Evolutionary conservation across 441 rosid genomes (phyloP).

Genomic region (Capsella rubella): DNA sequence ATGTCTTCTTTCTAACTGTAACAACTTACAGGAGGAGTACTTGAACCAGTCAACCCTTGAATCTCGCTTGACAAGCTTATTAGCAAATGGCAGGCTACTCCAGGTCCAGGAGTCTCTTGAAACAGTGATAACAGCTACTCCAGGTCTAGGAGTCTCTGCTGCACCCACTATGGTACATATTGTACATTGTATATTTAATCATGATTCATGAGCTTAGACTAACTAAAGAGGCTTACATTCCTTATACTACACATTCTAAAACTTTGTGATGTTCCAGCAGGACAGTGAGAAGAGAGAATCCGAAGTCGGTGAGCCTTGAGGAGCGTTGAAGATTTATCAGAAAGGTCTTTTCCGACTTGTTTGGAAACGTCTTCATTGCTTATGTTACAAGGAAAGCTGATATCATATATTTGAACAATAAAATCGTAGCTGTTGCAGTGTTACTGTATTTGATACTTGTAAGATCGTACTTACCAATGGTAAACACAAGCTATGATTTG

Average conservation of each 20-base stretch:
- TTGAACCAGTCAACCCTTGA: conserved; percentile 70
- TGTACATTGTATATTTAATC: conserved; percentile 32
- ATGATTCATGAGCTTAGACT: no score
- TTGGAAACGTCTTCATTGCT: conserved; percentile 22
- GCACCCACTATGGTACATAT: conserved; percentile 63
- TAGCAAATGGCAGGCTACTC: conserved; percentile 65
- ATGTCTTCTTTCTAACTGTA: conserved; percentile 14
- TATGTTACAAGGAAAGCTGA: conserved; percentile 22
- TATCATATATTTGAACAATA: background rate
- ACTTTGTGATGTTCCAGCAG: conserved; percentile 50
- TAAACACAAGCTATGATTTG: background rate
- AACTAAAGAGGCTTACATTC: background rate
- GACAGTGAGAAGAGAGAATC: conserved; percentile 93
- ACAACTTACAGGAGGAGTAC: conserved; percentile 71
- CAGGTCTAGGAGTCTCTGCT: conserved; percentile 92
- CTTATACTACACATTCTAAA: background rate
- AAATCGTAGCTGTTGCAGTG: background rate
- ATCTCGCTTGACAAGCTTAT: conserved; percentile 59
- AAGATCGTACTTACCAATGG: background rate
- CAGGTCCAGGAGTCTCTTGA: conserved; percentile 91
- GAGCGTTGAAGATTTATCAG: background rate
- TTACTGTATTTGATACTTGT: no score
- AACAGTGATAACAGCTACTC: conserved; percentile 87
- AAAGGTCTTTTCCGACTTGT: background rate
- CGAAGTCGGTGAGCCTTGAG: conserved; percentile 3